These are phyloP conservation scores for Phytophthora hibernalis DNA, from an alignment of 352 stramenopile species.

Conservation along the genomic window DNA sequence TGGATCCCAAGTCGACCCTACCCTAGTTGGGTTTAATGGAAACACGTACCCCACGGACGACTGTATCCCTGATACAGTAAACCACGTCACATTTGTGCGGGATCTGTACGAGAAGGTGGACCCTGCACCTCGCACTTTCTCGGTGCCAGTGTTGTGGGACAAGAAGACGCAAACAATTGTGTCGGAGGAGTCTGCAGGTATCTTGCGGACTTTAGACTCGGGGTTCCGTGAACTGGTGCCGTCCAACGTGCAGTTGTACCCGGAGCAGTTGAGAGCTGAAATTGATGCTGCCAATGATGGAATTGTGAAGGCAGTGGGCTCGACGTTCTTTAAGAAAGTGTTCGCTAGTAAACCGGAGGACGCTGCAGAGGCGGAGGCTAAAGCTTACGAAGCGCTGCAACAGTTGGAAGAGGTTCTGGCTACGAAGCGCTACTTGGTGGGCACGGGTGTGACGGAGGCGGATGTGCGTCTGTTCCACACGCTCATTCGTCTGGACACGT, in stretches of 20 bases:
- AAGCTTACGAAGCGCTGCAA: conserved; percentile 29
- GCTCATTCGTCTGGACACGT: conserved; percentile 42
- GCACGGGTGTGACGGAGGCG: conserved; percentile 40
- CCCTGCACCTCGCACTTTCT: conserved; percentile 24
- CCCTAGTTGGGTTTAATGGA: conserved; percentile 15
- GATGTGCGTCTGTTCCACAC: conserved; percentile 47
- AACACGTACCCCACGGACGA: conserved; percentile 24
- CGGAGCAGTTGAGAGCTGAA: conserved; percentile 46
- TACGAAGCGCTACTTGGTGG: conserved; percentile 24
- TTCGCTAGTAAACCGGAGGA: conserved; percentile 61
- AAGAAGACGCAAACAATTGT: conserved; percentile 76
- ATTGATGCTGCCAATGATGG: conserved; percentile 73
- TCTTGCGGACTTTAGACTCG: conserved; percentile 64
- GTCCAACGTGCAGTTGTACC: conserved; percentile 51
- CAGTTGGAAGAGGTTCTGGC: conserved; percentile 30
- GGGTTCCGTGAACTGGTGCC: conserved; percentile 53
- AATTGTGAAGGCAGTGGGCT: conserved; percentile 60
- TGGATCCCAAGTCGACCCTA: conserved; percentile 11
- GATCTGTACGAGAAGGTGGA: conserved; percentile 53
- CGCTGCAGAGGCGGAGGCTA: neutral
- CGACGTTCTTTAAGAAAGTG: conserved; percentile 58
- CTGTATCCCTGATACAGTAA: conserved; percentile 38
- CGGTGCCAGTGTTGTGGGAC: conserved; percentile 83
- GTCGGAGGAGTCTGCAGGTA: conserved; percentile 82
- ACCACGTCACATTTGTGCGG: conserved; percentile 33